Conservation (phyloP, 306 rosid genomes). For the Adenanthera pavonina region DNA sequence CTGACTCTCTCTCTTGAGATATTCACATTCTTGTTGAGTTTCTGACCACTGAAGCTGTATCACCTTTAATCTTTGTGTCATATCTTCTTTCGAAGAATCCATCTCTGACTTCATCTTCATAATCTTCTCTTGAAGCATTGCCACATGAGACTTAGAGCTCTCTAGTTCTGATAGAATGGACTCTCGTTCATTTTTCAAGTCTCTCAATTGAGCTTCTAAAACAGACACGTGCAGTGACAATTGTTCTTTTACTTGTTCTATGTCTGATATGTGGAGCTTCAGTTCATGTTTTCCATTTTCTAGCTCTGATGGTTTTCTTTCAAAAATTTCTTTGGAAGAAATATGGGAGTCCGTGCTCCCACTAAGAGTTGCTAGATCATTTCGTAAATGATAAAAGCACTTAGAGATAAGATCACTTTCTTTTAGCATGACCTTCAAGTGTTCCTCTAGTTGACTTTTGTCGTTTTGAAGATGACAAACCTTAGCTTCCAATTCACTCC, state of each 20-base stretch:
- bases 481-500: conserved; percentile 48
- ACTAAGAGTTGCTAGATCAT: conserved; percentile 33
- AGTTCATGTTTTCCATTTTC: conserved; percentile 42
- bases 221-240: conserved; percentile 47
- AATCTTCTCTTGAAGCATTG: conserved; percentile 52
- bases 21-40: conserved; percentile 20
- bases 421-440: conserved; percentile 36
- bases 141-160: conserved; percentile 46
- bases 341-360: conserved; percentile 34
- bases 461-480: conserved; percentile 52
- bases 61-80: conserved; percentile 33
- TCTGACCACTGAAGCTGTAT: conserved; percentile 5
- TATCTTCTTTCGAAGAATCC: conserved; percentile 48
- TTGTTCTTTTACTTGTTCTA: conserved; percentile 55
- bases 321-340: conserved; percentile 32
- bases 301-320: conserved; percentile 29
- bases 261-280: conserved; percentile 49
- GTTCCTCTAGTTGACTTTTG: conserved; percentile 47
- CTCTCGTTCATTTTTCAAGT: conserved; percentile 53
- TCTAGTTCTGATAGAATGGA: conserved; percentile 51
- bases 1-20: background rate
- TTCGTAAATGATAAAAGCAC: conserved; percentile 34
- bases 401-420: conserved; percentile 38
- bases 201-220: conserved; percentile 59
- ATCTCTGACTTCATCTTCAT: conserved; percentile 48